Evolutionary conservation across 306 rosid genomes (phyloP).

Genomic region (Pyrus communis): DNA sequence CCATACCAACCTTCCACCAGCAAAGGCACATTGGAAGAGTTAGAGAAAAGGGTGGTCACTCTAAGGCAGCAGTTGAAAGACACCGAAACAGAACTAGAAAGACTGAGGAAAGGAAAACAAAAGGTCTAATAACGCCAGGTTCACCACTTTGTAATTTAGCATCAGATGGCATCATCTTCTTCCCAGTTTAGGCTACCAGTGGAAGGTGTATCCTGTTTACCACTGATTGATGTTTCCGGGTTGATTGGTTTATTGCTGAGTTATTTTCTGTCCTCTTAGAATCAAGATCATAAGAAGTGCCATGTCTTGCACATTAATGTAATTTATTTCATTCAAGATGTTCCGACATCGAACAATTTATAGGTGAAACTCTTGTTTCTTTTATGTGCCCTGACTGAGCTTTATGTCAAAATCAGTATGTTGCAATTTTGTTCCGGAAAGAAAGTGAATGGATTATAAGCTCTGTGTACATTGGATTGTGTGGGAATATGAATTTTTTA

Average conservation of each 20-base stretch:
- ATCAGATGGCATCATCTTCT: conserved; percentile 12
- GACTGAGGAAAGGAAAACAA: conserved; percentile 41
- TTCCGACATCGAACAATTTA: neutral
- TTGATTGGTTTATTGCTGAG: neutral
- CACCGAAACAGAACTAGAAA: conserved; percentile 67
- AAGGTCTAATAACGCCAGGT: conserved; percentile 27
- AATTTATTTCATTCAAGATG: neutral
- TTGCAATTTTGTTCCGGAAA: neutral
- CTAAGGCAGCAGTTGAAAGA: conserved; percentile 52
- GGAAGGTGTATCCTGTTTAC: conserved; percentile 5
- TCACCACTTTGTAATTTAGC: conserved; percentile 17
- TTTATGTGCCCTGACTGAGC: too few relatives aligned
- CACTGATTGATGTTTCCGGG: neutral
- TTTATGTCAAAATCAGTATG: neutral
- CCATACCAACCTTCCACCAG: conserved; percentile 46
- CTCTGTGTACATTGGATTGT: neutral
- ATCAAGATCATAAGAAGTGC: neutral
- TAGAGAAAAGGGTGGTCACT: conserved; percentile 49
- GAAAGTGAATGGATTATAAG: neutral
- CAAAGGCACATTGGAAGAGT: conserved; percentile 43
- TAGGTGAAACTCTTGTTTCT: neutral
- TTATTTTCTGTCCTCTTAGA: neutral
- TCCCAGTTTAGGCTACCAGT: conserved; percentile 6
- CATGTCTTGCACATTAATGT: neutral
- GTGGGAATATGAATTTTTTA: neutral